These are phyloP conservation scores for Dactylorhiza incarnata DNA, from an alignment of 106 monocot species.

Conservation along the genomic window DNA sequence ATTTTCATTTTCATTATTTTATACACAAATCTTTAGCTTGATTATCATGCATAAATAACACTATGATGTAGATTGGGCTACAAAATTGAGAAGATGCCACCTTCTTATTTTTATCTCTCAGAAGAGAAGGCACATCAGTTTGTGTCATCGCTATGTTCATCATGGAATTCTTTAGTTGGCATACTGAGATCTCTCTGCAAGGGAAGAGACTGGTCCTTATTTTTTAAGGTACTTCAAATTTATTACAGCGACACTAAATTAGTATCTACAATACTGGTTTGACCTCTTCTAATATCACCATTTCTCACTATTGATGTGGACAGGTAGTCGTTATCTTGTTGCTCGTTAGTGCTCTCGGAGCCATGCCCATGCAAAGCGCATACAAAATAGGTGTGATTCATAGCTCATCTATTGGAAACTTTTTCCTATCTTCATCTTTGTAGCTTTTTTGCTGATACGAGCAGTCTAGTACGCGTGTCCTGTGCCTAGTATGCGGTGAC, in stretches of 20 bases:
- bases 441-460: background rate
- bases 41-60: conserved; percentile 3
- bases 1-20: background rate
- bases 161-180: conserved; percentile 65
- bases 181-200: conserved; percentile 70
- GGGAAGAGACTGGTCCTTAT: conserved; percentile 74
- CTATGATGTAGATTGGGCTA: conserved; percentile 48
- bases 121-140: conserved; percentile 41
- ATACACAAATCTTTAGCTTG: background rate
- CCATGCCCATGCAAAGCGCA: conserved; percentile 28
- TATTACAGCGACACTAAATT: background rate
- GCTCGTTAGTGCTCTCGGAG: conserved; percentile 40
- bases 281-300: background rate
- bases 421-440: background rate
- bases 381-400: conserved; percentile 51
- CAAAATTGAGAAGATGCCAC: conserved; percentile 72
- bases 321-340: conserved; percentile 35
- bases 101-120: conserved; percentile 63
- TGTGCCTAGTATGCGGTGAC: too few relatives aligned
- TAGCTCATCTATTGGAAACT: conserved; percentile 2
- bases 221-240: conserved; percentile 41
- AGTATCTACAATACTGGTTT: background rate
- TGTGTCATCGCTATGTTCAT: conserved; percentile 45
- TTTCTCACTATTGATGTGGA: conserved; percentile 10
- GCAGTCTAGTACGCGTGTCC: too few relatives aligned